Conservation (phyloP, 306 rosid species). For the Trichosanthes truncata region DNA sequence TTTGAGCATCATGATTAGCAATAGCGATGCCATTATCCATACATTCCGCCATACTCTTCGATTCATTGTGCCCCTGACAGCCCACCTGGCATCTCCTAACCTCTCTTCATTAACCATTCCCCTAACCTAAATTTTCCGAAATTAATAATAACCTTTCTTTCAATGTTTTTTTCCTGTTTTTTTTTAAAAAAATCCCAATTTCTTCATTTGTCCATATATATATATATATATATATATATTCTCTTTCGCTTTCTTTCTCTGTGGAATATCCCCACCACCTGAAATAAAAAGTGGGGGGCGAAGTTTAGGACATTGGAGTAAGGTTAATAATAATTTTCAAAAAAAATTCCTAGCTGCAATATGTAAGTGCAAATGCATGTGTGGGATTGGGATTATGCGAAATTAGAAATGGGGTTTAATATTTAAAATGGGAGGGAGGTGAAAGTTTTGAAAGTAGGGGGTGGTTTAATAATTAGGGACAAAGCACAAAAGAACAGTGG, state of each 20-base stretch:
- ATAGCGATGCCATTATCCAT: constrained; percentile 1
- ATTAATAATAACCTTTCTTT: not conserved
- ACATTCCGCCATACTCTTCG: not conserved
- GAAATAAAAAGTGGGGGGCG: too few species aligned
- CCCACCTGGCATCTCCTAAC: not conserved
- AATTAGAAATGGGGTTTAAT: not conserved
- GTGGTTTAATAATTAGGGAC: too few species aligned
- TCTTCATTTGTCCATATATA: too few species aligned
- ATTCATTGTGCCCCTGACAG: not conserved
- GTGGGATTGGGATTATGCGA: not conserved
- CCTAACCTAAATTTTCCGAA: not conserved
- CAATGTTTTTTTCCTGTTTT: not conserved
- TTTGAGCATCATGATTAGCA: not conserved
- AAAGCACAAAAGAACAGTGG: too few species aligned
- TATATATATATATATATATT: too few species aligned
- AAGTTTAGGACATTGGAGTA: too few species aligned
- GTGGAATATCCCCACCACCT: too few species aligned
- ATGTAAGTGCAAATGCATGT: not conserved
- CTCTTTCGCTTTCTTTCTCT: too few species aligned
- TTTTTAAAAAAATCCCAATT: too few species aligned
- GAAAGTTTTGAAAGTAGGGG: too few species aligned
- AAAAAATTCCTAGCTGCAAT: not conserved
- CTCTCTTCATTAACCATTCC: not conserved
- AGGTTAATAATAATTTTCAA: too few species aligned
- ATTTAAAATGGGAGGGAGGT: not conserved